Conservation (phyloP, 2,329 filamentous ascomycete genomes). For the Corniculantispora saksenae region DNA sequence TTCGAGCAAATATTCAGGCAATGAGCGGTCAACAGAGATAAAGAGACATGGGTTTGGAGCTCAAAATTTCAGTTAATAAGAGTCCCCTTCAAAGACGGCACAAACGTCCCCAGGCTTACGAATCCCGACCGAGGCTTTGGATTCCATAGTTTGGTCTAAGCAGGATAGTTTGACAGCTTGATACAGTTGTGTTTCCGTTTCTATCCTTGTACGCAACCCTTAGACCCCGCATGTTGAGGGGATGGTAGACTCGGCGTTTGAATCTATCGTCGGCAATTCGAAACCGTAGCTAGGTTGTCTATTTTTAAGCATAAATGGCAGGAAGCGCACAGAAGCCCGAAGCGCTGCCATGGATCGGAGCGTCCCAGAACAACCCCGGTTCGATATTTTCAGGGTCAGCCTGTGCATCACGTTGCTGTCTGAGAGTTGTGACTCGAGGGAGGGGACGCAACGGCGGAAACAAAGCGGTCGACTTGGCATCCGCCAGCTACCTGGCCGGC, state of each 20-base stretch:
- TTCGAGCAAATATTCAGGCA: background rate
- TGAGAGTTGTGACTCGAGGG: background rate
- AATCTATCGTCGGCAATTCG: background rate
- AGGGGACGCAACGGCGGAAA: background rate
- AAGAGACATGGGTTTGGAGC: background rate
- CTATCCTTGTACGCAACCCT: background rate
- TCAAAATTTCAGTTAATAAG: background rate
- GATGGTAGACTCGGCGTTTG: background rate
- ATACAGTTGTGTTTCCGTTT: background rate
- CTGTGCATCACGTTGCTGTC: background rate
- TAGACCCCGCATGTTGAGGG: background rate
- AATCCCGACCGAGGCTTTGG: background rate
- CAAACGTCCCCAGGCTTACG: background rate
- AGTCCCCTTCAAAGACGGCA: background rate
- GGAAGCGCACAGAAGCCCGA: background rate
- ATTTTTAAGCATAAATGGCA: background rate
- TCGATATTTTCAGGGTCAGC: background rate
- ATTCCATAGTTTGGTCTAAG: background rate
- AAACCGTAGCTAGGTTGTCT: background rate
- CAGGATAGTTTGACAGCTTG: background rate
- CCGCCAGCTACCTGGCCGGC: background rate
- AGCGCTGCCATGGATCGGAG: background rate
- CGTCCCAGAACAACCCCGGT: background rate
- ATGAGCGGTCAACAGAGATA: background rate
- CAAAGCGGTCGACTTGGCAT: background rate